Conservation (phyloP, 495 filamentous ascomycete species). For the Penicillium crystallinum region DNA sequence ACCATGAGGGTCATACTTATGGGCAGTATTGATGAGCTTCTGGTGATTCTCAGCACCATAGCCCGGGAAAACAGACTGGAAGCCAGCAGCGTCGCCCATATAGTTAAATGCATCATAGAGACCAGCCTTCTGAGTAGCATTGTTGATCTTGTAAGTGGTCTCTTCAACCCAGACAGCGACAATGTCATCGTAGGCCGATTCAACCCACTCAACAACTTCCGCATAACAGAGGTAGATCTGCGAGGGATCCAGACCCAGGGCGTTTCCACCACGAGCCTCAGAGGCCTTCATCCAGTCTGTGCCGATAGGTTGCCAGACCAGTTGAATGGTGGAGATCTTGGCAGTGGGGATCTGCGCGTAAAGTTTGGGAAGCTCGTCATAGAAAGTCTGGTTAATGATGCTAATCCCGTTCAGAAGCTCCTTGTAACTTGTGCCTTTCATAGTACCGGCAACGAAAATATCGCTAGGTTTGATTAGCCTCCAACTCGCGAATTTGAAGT, state of each 20-base stretch:
- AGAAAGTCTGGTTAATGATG: conserved; percentile 38
- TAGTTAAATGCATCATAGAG: conserved; percentile 32
- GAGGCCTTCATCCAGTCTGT: conserved; percentile 33
- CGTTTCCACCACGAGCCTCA: conserved; percentile 32
- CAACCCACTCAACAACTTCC: conserved; percentile 37
- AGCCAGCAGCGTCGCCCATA: conserved; percentile 29
- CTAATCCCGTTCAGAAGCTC: conserved; percentile 27
- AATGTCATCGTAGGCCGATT: conserved; percentile 25
- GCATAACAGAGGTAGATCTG: conserved; percentile 35
- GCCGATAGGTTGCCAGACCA: conserved; percentile 47
- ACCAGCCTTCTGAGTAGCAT: conserved; percentile 27
- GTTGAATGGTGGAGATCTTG: conserved; percentile 33
- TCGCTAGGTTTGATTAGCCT: conserved; percentile 21
- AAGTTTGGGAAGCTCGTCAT: conserved; percentile 27
- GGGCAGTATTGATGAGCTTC: conserved; percentile 30
- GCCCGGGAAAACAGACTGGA: conserved; percentile 35
- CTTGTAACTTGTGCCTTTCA: conserved; percentile 26
- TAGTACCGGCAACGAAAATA: conserved; percentile 34
- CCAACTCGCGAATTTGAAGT: background rate
- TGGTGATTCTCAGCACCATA: conserved; percentile 43
- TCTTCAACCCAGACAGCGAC: conserved; percentile 30
- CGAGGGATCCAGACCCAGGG: conserved; percentile 36
- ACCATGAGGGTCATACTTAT: conserved; percentile 46
- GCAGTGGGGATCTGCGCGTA: conserved; percentile 23
- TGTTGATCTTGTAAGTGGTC: conserved; percentile 32